Conservation (phyloP, 768 basidiomycete genomes). For the Mycena capillaripes region DNA sequence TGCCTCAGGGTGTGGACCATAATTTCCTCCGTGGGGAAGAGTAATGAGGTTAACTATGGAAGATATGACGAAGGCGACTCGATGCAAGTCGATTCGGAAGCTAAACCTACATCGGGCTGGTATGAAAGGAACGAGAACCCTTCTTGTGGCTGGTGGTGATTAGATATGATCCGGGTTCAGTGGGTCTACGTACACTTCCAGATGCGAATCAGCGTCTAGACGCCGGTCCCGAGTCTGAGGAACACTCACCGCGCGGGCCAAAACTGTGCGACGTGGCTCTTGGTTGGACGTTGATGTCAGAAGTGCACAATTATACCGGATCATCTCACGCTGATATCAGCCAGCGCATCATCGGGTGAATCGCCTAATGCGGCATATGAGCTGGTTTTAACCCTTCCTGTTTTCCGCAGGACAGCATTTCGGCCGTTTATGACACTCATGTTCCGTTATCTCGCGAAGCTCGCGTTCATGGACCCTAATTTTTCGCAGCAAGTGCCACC, state of each 20-base stretch:
- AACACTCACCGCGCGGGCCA: too few relatives aligned
- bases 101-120: not conserved
- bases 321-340: slow-evolving; percentile 16
- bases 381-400: too few relatives aligned
- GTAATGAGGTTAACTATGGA: too few relatives aligned
- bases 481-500: too few relatives aligned
- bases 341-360: too few relatives aligned
- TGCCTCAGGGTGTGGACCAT: too few relatives aligned
- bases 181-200: not conserved
- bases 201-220: not conserved
- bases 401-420: too few relatives aligned
- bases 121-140: not conserved
- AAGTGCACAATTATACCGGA: not conserved
- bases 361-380: not conserved
- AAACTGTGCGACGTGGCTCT: not conserved
- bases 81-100: not conserved
- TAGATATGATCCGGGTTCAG: not conserved
- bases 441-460: too few relatives aligned
- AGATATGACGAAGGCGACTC: not conserved
- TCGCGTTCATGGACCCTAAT: too few relatives aligned
- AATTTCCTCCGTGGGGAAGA: too few relatives aligned
- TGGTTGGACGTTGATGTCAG: too few relatives aligned
- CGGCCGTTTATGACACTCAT: too few relatives aligned
- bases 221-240: not conserved
- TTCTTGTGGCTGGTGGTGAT: not conserved